phyloP scores from a whole-genome alignment of 345 rosid genomes.

The Turnera subulata region DNA sequence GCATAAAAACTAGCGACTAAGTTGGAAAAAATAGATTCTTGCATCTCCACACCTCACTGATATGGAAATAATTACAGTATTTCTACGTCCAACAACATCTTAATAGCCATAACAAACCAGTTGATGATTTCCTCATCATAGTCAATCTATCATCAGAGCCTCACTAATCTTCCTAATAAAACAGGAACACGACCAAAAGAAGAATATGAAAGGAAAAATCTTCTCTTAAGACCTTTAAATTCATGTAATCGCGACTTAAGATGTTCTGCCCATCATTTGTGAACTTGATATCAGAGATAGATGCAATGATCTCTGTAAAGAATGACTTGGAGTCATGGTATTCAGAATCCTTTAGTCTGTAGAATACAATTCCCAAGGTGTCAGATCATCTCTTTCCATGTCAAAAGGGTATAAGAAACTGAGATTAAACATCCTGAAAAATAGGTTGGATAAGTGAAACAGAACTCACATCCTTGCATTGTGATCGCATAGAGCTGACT shows the following conservation, averaged over 20 bases:
- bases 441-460: slow-evolving; percentile 5
- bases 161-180: not conserved
- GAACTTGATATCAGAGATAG: slow-evolving; percentile 61
- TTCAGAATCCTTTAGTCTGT: slow-evolving; percentile 55
- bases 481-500: slow-evolving; percentile 59
- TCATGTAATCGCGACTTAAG: slow-evolving; percentile 64
- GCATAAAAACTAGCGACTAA: not conserved
- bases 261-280: slow-evolving; percentile 49
- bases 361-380: slow-evolving; percentile 16
- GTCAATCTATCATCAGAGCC: slow-evolving; percentile 4
- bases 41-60: not conserved
- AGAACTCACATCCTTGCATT: slow-evolving; percentile 49
- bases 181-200: not conserved
- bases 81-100: not conserved
- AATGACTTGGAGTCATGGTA: slow-evolving; percentile 44
- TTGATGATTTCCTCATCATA: not conserved
- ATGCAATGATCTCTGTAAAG: slow-evolving; percentile 53
- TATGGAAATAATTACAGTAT: not conserved
- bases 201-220: not conserved
- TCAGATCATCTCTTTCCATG: slow-evolving; percentile 11
- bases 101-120: not conserved
- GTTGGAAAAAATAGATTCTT: not conserved
- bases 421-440: not conserved
- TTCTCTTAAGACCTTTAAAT: slow-evolving; percentile 46
- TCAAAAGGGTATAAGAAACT: not conserved